Evolutionary conservation across 2,329 filamentous ascomycete genomes (phyloP), one percentile per base, ranked within the genome.

Genomic region (Botryotinia narcissicola): DNA sequence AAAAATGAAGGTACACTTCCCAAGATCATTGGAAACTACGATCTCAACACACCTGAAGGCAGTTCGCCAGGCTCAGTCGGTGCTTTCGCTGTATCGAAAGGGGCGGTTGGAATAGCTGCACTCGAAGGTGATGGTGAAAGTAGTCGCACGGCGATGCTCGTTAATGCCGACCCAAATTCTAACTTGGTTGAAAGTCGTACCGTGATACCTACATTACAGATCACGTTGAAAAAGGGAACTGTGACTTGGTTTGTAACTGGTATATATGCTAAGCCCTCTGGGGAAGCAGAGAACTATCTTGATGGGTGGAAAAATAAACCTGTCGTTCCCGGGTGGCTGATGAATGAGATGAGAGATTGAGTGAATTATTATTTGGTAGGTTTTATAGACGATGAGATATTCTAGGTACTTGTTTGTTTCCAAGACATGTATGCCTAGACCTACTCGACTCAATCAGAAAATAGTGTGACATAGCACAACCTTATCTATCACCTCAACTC

Each of bases 91-190:
- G 88, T 87, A 35, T 88, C 79, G 1, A 85, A 81, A 84, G 90
- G 84, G 72, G 88, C 82, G 75, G 88, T 86, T 74, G 88, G 83
- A 79, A 92, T 87, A 84, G 88, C 77, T 80, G 90, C 82, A 76
- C 83, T 86, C 72, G 84, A 81, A 78, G 0, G 77, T 79, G 40
- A 79, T 77, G 35, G 25, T 42, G 25, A 42, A 63, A 81, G n/a
- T 78, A 75, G 6, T 76, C 79, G 71, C 81, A 78, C 61, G 71
- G 92, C 92, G 4, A 90, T 87, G 79, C 84, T 93, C 40, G 88
- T 94, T 66, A 90, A 93, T 73, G 91, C 92, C 18, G 93, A 95
- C 80, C 92, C 92, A 10, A 94, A 95, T 83, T 92, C 90, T 66
- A 95, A 95, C 82, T 83, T 95, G 48, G 85, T 94, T 3, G 90